Evolutionary conservation across 1,284 basidiomycete genomes (phyloP), one percentile per base, ranked within the genome.

Genomic region (Ceratobasidium sp.): DNA sequence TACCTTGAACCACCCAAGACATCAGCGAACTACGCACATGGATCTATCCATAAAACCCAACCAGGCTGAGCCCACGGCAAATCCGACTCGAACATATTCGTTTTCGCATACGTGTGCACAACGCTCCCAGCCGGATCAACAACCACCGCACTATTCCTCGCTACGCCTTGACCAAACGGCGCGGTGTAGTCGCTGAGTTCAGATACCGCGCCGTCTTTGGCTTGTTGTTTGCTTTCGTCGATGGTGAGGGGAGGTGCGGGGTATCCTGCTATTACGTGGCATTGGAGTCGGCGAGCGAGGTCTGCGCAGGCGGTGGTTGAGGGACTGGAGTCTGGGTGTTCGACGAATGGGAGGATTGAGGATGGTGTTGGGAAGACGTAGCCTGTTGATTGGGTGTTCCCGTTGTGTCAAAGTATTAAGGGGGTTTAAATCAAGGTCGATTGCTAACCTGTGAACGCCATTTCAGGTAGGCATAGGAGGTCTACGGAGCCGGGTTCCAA

Each of bases 391-490:
- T n/a, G n/a, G n/a, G n/a, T n/a, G n/a, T n/a, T n/a, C n/a, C n/a
- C n/a, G n/a, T n/a, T n/a, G n/a, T n/a, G n/a, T n/a, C n/a, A n/a
- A n/a, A n/a, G n/a, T n/a, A n/a, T n/a, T n/a, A n/a, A n/a, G n/a
- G n/a, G n/a, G n/a, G n/a, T n/a, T n/a, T n/a, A n/a, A n/a, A n/a
- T n/a, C n/a, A n/a, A n/a, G n/a, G n/a, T n/a, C n/a, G n/a, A n/a
- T n/a, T n/a, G n/a, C n/a, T n/a, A n/a, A n/a, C n/a, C n/a, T 12
- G 91, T 92, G 81, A 96, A 91, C 5, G 91, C 90, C 93, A 96
- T 95, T 84, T 98, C 97, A 0, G 96, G 96, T 54, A 98, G 89
- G 80, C 97, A 96, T 9, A 98, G 85, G 6, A 98, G 87, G 83
- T 99, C 96, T 15, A 97, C 83, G 3, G 91, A 89, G 28, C 88